Evolutionary conservation across 116 monocot species (phyloP), one percentile per base, ranked within the genome.

Genomic region (Dioscorea cayenensis): DNA sequence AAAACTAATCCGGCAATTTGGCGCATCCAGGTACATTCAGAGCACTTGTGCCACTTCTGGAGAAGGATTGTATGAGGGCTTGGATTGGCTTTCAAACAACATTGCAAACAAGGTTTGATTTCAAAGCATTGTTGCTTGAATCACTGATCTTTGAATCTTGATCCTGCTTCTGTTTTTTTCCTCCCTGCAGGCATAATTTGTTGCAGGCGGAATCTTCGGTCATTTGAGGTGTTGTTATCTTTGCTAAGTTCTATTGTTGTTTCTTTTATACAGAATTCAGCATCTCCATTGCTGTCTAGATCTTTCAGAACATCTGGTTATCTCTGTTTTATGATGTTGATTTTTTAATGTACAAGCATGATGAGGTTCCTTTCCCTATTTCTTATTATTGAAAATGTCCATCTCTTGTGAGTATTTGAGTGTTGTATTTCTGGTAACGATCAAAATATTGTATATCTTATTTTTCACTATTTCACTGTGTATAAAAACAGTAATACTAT

Each of bases 51-150:
- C 79, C 23, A 79, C 79, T 8, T 79, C 79, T 36, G 79, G 79
- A 50, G 79, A 79, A 73, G 79, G 79, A 18, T 49, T 79, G 63
- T 79, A 79, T 23, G 79, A 79, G 79, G 79, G 79, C 29, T 36
- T 79, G 25, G 79, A 79, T 8, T 79, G 79, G 79, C 79, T 79
- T 18, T 79, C 79, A n/a, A 79, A 69, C 79, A 79, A 79, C 69
- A 79, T 79, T 20, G 79, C 79, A 37, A 79, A 52, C 73, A 79
- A 79, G 79, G 73, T 72, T 32, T 52, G 51, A 18, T 19, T 35
- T 21, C 21, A 59, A 59, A 59, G 17, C n/a, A 11, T 17, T 14
- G 59, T 43, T 43, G 43, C 12, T 43, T 9, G 17, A 55, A 55
- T 18, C 55, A 16, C 16, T 60, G 59, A 5, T 5, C 32, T 32